These are phyloP conservation scores for Fusarium penzigii DNA, from an alignment of 2,329 filamentous ascomycete species.

Conservation along the genomic window DNA sequence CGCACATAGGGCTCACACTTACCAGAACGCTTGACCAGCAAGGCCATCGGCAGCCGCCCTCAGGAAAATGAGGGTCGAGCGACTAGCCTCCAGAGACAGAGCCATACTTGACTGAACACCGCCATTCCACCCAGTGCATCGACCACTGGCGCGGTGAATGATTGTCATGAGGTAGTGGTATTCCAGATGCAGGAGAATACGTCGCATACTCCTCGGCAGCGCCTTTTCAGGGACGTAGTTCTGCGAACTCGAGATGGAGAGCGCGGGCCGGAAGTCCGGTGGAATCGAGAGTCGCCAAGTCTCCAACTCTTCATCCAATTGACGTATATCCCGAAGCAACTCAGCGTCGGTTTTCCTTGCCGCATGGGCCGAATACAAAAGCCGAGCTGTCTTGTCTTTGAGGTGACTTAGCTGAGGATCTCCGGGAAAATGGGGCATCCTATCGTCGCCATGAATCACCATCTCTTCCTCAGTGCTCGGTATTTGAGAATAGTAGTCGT, in stretches of 20 bases:
- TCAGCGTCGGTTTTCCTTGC: constrained; percentile 54
- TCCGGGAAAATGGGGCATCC: constrained; percentile 41
- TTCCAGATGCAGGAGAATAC: constrained; percentile 51
- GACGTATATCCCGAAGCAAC: constrained; percentile 54
- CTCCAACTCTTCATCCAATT: constrained; percentile 58
- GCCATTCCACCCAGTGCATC: constrained; percentile 45
- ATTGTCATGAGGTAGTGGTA: constrained; percentile 57
- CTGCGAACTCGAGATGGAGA: constrained; percentile 39
- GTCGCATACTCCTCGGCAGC: constrained; percentile 44
- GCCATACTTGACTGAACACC: constrained; percentile 54
- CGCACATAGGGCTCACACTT: constrained; percentile 14
- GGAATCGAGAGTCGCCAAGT: constrained; percentile 54
- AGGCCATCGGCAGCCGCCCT: constrained; percentile 43
- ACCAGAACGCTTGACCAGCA: constrained; percentile 52
- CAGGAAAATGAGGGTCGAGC: constrained; percentile 54
- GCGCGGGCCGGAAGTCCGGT: constrained; percentile 43
- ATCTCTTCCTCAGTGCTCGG: constrained; percentile 1
- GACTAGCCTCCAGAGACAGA: constrained; percentile 55
- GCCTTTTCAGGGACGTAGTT: constrained; percentile 30
- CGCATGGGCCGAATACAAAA: constrained; percentile 51
- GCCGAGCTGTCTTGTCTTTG: constrained; percentile 50
- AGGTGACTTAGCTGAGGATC: constrained; percentile 52
- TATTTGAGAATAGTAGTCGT: constrained; percentile 21
- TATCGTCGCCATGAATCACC: background rate
- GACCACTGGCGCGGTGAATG: constrained; percentile 56